Evolutionary conservation across 1,139 yeast genomes (phyloP), one percentile per base, ranked within the genome.

Genomic region (Magnusiomyces tetraspermus): DNA sequence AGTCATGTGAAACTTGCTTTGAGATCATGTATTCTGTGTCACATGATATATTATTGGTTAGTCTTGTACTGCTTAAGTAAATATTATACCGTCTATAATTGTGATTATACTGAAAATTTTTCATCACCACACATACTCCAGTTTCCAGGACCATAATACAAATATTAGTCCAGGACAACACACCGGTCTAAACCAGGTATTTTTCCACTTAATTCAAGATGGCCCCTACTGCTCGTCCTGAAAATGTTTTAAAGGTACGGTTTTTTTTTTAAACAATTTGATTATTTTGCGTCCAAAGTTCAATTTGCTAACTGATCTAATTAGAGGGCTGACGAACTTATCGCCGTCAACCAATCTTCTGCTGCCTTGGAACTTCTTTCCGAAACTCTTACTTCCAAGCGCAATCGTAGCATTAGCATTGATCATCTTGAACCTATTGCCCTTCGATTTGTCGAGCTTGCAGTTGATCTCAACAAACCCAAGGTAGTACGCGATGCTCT

Each of bases 401-500:
- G 95, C 70, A 84, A 86, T 59, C 83, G 97, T 65, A 82, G 82
- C 65, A 82, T 90, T 58, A 80, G 82, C 55, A 92, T 90, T 55
- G 77, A 82, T 51, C 83, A 85, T 62, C 77, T 94, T 61, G 96
- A 92, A 71, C 96, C 97, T 50, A 85, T 92, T 62, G 95, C 92
- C 46, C 75, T 84, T 61, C 76, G 88, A 63, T 87, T 92, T 62
- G 82, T 89, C 58, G 85, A 85, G 63, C 77, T 92, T 57, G 84
- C 95, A 50, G 96, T 90, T 52, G 84, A 85, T 58, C 77, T 87
- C 66, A 82, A 94, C 70, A 85, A 80, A 66, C 95, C 96, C 30
- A 87, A 85, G 72, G 74, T 88, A 58, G 92, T 94, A 63, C 92
- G 89, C 72, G 98, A 92, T 71, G 97, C 96, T 54, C 78, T 92